Evolutionary conservation across 306 rosid genomes (phyloP).

Genomic region (Sindora glabra): DNA sequence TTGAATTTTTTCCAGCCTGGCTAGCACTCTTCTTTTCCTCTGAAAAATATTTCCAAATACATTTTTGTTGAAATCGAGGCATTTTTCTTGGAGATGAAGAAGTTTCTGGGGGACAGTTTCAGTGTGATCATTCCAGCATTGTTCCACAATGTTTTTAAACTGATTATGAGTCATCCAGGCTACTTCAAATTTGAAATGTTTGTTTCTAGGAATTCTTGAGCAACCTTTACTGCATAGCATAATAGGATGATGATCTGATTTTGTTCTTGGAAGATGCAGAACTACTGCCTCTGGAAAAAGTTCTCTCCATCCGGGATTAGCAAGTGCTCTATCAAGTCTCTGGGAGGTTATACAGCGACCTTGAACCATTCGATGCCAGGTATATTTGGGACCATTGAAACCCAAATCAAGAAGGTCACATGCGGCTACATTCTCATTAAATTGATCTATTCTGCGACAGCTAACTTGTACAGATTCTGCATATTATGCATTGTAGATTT

Average conservation of each 20-base stretch:
- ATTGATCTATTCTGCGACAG: too few relatives aligned
- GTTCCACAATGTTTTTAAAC: background rate
- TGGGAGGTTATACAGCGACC: background rate
- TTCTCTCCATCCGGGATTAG: background rate
- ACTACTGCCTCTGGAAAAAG: background rate
- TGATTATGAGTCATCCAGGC: background rate
- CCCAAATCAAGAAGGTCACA: background rate
- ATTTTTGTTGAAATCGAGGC: background rate
- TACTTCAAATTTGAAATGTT: background rate
- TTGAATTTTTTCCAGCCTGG: background rate
- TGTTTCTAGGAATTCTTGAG: background rate
- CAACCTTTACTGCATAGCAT: background rate
- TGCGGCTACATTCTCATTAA: too few relatives aligned
- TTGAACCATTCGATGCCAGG: background rate
- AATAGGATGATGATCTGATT: background rate
- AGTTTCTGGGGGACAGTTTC: background rate
- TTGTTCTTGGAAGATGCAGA: background rate
- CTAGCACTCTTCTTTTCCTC: background rate
- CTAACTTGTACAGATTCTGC: too few relatives aligned
- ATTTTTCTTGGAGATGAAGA: background rate
- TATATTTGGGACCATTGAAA: background rate
- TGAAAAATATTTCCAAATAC: background rate
- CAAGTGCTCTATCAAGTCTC: background rate
- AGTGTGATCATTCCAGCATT: background rate
- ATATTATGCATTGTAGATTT: too few relatives aligned